phyloP scores from a whole-genome alignment of 495 filamentous ascomycete species.

The Aspergillus sclerotiicarbonarius region DNA sequence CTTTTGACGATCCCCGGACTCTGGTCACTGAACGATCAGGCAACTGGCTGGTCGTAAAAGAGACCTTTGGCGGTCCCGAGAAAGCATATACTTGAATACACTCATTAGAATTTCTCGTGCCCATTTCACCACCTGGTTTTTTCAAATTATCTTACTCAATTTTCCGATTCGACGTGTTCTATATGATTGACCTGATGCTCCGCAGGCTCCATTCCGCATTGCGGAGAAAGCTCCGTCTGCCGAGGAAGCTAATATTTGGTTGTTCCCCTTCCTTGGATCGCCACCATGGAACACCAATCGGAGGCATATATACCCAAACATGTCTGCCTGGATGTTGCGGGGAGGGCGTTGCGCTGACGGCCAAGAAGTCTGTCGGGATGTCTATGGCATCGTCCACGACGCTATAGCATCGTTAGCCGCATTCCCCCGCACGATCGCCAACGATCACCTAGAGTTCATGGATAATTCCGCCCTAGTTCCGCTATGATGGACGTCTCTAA shows the following conservation, averaged over 20 bases:
- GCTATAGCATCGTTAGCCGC: neutral
- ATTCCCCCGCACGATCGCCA: neutral
- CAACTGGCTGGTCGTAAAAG: neutral
- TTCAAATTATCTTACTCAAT: neutral
- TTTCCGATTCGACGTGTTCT: neutral
- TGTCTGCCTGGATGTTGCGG: neutral
- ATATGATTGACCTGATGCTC: neutral
- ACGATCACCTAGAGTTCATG: neutral
- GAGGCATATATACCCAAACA: neutral
- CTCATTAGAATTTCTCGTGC: neutral
- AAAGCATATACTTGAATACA: neutral
- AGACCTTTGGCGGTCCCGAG: neutral
- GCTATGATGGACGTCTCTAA: neutral
- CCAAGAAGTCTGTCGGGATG: neutral
- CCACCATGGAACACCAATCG: neutral
- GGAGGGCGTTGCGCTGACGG: neutral
- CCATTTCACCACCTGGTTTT: neutral
- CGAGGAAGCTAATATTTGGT: neutral
- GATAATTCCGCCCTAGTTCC: slow-evolving; percentile 9
- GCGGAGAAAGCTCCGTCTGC: neutral
- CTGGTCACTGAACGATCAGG: neutral
- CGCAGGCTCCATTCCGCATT: neutral
- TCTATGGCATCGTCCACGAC: neutral
- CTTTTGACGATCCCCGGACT: too few relatives aligned
- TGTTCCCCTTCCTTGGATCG: neutral